Conservation (phyloP, 2,329 filamentous ascomycete species). For the Stagonosporopsis rhizophila region DNA sequence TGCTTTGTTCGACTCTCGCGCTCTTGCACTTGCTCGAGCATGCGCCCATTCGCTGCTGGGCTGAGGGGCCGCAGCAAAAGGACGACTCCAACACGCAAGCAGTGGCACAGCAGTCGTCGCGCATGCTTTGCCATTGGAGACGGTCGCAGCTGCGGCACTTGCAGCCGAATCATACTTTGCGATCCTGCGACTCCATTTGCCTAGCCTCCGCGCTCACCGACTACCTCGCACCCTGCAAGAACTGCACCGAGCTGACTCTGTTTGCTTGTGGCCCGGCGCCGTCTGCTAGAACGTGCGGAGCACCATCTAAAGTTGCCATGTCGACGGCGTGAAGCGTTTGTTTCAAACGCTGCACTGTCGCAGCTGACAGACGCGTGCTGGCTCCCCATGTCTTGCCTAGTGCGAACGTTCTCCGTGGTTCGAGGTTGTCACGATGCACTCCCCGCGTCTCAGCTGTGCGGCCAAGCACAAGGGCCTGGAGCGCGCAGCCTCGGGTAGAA, state of each 20-base stretch:
- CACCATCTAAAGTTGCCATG: conserved; percentile 10
- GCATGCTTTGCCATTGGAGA: neutral
- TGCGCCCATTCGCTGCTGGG: neutral
- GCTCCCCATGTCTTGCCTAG: neutral
- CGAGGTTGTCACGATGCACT: conserved; percentile 3
- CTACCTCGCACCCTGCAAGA: neutral
- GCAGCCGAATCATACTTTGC: conserved; percentile 7
- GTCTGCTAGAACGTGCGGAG: conserved; percentile 12
- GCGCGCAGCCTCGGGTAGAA: neutral
- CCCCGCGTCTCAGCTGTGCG: conserved; percentile 13
- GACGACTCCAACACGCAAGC: conserved; percentile 17
- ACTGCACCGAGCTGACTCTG: neutral
- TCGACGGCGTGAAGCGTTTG: conserved; percentile 8
- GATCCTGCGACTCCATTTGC: conserved; percentile 17
- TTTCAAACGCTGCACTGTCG: conserved; percentile 9
- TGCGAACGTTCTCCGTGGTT: conserved; percentile 2
- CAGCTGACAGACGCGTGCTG: conserved; percentile 6
- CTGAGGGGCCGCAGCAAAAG: conserved; percentile 9
- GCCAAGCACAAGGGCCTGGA: conserved; percentile 4
- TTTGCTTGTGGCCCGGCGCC: neutral
- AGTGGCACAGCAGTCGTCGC: conserved; percentile 17
- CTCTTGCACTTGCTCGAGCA: conserved; percentile 1
- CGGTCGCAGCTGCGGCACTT: conserved; percentile 5
- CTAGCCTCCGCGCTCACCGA: conserved; percentile 20
- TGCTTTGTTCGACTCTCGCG: conserved; percentile 2